Percentiles rank a stretch among this genome's conserved stretches.
Conservation (phyloP, 1,139 yeast genomes). For the Yamadazyma friedrichii region DNA sequence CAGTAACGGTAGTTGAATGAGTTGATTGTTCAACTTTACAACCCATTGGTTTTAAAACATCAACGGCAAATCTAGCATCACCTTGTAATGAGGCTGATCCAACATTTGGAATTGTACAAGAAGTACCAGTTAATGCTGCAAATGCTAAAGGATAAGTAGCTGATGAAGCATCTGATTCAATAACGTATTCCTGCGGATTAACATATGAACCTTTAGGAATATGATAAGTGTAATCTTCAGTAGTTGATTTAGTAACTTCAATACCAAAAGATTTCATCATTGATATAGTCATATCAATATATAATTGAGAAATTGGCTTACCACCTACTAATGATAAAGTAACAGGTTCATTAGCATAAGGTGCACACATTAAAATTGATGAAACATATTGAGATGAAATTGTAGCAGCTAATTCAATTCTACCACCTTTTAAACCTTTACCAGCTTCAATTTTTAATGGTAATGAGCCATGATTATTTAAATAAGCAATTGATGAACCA, state of each 20-base stretch:
- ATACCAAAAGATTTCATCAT: slow-evolving; percentile 95
- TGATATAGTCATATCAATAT: slow-evolving; percentile 94
- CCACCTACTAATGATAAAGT: slow-evolving; percentile 91
- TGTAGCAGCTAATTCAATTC: slow-evolving; percentile 92
- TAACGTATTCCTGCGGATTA: slow-evolving; percentile 81
- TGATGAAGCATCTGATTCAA: slow-evolving; percentile 98
- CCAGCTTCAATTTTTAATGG: slow-evolving; percentile 78
- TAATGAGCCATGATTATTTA: slow-evolving; percentile 76
- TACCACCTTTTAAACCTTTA: slow-evolving; percentile 79
- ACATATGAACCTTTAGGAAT: slow-evolving; percentile 81
- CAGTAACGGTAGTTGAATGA: slow-evolving; percentile 86
- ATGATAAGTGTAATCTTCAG: slow-evolving; percentile 80
- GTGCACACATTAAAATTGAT: slow-evolving; percentile 95
- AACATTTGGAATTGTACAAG: slow-evolving; percentile 90
- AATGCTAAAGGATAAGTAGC: slow-evolving; percentile 97
- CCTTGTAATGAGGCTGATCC: slow-evolving; percentile 94
- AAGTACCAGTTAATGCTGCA: slow-evolving; percentile 96
- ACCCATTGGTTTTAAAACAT: slow-evolving; percentile 93
- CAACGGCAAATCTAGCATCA: slow-evolving; percentile 94
- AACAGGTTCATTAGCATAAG: slow-evolving; percentile 86
- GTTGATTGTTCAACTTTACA: slow-evolving; percentile 82
- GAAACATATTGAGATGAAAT: slow-evolving; percentile 97
- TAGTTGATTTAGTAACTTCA: slow-evolving; percentile 64
- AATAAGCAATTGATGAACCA: slow-evolving; percentile 72
- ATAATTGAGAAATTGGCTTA: slow-evolving; percentile 92